These are phyloP conservation scores for Malus hybrid DNA, from an alignment of 331 rosid genomes.

Conservation along the genomic window DNA sequence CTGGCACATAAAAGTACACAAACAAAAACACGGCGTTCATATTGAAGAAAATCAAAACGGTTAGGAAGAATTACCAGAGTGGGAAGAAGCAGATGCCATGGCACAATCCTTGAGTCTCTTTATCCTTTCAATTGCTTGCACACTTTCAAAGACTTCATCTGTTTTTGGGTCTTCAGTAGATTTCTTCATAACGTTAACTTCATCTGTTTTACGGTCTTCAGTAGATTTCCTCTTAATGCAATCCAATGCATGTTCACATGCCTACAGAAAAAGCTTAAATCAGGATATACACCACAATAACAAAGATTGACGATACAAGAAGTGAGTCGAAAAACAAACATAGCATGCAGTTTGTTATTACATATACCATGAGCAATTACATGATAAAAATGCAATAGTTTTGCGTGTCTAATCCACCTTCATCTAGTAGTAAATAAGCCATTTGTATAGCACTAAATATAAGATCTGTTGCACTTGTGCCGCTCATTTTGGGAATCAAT, in stretches of 20 bases:
- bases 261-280: constrained; percentile 74
- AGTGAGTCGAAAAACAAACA: neutral
- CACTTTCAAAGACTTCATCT: constrained; percentile 16
- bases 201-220: constrained; percentile 22
- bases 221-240: constrained; percentile 32
- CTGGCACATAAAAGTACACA: neutral
- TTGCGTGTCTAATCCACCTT: neutral
- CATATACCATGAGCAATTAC: neutral
- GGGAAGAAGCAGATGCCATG: constrained; percentile 42
- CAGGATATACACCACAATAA: constrained; percentile 22
- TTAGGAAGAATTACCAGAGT: constrained; percentile 46
- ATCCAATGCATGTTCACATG: constrained; percentile 60
- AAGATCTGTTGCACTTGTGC: too few relatives aligned
- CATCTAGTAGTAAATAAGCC: neutral
- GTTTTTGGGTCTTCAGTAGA: constrained; percentile 27
- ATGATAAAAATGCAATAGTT: neutral
- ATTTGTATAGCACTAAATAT: neutral
- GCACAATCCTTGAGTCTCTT: constrained; percentile 48
- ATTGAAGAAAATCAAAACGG: neutral
- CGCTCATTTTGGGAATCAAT: too few relatives aligned
- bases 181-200: constrained; percentile 24
- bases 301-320: neutral
- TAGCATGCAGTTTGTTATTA: neutral
- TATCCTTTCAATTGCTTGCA: constrained; percentile 31
- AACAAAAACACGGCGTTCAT: neutral